Evolutionary conservation across 2,329 filamentous ascomycete species (phyloP).

Genomic region (Colletotrichum graminicola): DNA sequence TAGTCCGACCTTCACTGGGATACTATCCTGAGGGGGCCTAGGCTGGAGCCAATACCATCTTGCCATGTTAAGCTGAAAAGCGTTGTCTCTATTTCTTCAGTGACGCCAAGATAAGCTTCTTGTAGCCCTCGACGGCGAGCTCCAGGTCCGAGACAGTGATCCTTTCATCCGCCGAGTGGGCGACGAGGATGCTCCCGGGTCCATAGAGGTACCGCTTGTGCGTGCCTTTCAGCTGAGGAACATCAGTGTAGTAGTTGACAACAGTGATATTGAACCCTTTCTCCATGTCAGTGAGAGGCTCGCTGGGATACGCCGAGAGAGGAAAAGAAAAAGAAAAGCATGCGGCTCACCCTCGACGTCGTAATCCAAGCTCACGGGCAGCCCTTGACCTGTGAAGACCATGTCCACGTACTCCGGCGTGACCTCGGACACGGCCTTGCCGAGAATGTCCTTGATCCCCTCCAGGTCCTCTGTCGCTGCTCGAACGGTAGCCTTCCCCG

Average conservation of each 20-base stretch:
- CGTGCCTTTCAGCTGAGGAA: conserved; percentile 79
- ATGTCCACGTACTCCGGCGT: conserved; percentile 72
- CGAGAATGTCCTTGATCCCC: conserved; percentile 66
- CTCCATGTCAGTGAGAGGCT: conserved; percentile 26
- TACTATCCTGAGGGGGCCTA: neutral
- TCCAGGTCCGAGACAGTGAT: conserved; percentile 81
- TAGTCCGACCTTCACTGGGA: too few species aligned
- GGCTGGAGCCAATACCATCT: neutral
- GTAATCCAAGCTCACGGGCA: conserved; percentile 80
- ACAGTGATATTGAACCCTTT: conserved; percentile 81
- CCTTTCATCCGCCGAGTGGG: conserved; percentile 87
- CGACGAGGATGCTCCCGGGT: conserved; percentile 83
- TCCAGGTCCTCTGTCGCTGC: conserved; percentile 80
- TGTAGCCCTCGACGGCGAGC: conserved; percentile 82
- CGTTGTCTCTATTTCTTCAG: conserved; percentile 47
- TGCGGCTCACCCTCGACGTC: conserved; percentile 76
- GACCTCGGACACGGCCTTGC: conserved; percentile 63
- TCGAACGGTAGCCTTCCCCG: conserved; percentile 76
- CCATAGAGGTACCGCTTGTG: conserved; percentile 77
- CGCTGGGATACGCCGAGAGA: neutral
- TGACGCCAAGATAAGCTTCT: conserved; percentile 73
- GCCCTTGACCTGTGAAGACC: conserved; percentile 75
- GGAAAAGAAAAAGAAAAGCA: too few species aligned
- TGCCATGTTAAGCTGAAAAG: neutral
- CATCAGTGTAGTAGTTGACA: conserved; percentile 94